These are phyloP conservation scores for Tylopilus cervinicoccineus DNA, from an alignment of 768 basidiomycete genomes.

Conservation along the genomic window DNA sequence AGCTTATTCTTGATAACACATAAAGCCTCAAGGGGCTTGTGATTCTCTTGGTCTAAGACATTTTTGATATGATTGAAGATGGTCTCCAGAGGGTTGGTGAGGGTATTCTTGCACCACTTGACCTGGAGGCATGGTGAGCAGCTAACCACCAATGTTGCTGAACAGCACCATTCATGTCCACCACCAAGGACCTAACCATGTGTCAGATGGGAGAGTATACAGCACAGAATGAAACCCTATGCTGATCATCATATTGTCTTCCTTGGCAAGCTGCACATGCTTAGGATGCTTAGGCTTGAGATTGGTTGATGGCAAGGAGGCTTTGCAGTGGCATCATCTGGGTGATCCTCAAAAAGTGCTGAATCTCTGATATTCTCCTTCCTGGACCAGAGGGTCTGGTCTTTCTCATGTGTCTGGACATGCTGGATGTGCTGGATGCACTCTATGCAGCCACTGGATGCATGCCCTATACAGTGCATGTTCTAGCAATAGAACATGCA, in stretches of 20 bases:
- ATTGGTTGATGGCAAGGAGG: slow-evolving; percentile 59
- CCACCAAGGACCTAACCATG: slow-evolving; percentile 70
- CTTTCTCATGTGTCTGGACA: no score
- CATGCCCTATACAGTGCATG: no score
- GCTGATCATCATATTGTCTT: slow-evolving; percentile 81
- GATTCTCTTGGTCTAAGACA: slow-evolving; percentile 1
- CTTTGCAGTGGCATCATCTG: slow-evolving; percentile 33
- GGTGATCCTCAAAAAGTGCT: slow-evolving; percentile 50
- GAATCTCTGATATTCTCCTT: no score
- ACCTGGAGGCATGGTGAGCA: slow-evolving; percentile 65
- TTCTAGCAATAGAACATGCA: no score
- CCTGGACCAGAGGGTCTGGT: no score
- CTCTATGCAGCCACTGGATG: no score
- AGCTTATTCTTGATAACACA: slow-evolving; percentile 53
- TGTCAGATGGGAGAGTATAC: background rate
- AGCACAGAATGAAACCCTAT: slow-evolving; percentile 37
- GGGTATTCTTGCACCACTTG: slow-evolving; percentile 52
- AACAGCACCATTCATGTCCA: slow-evolving; percentile 65
- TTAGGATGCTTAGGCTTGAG: slow-evolving; percentile 55
- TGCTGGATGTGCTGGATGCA: no score
- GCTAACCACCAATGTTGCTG: slow-evolving; percentile 60
- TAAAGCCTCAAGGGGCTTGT: slow-evolving; percentile 39
- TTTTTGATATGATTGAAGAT: slow-evolving; percentile 37
- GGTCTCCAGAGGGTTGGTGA: slow-evolving; percentile 20
- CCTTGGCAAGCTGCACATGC: slow-evolving; percentile 48